Conservation (phyloP, 148 eudicot genomes). For the Diospyros kaki region DNA sequence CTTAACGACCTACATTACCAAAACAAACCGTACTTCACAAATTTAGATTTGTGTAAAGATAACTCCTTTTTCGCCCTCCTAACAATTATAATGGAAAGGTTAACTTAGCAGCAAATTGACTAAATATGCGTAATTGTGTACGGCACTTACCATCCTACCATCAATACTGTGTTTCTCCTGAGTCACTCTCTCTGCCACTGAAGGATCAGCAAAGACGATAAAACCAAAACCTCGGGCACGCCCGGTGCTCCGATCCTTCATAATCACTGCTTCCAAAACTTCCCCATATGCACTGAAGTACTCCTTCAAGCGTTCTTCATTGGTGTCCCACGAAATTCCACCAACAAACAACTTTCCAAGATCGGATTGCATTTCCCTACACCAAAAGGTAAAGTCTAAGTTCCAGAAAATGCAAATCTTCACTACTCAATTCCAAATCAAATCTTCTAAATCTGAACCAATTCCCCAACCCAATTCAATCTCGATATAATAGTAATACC, state of each 20-base stretch:
- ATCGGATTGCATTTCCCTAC: constrained; percentile 72
- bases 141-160: constrained; percentile 63
- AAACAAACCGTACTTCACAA: neutral
- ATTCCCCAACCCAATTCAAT: neutral
- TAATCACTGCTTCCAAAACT: constrained; percentile 76
- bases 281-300: constrained; percentile 71
- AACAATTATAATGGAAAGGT: neutral
- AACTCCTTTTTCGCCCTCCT: neutral
- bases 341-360: constrained; percentile 79
- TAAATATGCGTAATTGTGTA: too few species aligned
- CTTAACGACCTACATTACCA: neutral
- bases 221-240: constrained; percentile 93
- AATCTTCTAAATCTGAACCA: neutral
- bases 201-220: constrained; percentile 67
- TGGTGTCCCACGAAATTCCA: constrained; percentile 89
- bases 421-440: constrained; percentile 9
- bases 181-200: constrained; percentile 68
- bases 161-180: constrained; percentile 80
- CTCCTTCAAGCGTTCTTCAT: constrained; percentile 76
- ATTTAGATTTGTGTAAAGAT: neutral
- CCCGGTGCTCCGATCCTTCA: constrained; percentile 83
- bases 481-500: neutral
- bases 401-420: constrained; percentile 13
- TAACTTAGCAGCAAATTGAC: neutral
- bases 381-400: constrained; percentile 8